Percentiles rank a stretch among this genome's conserved stretches.
These are phyloP conservation scores for Synchytrium microbalum DNA, from an alignment of 371 early-diverging fungal species.

Conservation along the genomic window DNA sequence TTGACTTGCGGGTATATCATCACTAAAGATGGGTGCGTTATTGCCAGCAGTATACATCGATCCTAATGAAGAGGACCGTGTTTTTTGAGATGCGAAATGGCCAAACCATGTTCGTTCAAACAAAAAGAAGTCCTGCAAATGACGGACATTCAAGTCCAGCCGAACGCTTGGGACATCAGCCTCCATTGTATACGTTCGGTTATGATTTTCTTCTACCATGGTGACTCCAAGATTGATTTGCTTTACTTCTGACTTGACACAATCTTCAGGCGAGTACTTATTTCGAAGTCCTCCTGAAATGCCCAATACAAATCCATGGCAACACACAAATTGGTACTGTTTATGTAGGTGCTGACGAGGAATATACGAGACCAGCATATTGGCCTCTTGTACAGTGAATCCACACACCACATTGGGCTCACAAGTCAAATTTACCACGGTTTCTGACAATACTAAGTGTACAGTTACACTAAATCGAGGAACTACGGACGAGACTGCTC, in stretches of 20 bases:
- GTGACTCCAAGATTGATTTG: constrained; percentile 29
- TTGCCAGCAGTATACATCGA: not conserved
- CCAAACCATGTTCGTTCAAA: constrained; percentile 60
- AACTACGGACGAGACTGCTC: not conserved
- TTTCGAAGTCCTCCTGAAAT: constrained; percentile 62
- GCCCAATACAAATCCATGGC: constrained; percentile 51
- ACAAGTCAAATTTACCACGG: constrained; percentile 65
- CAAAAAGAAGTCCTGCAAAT: constrained; percentile 67
- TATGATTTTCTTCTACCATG: constrained; percentile 29
- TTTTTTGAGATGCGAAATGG: constrained; percentile 7
- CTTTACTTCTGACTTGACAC: constrained; percentile 54
- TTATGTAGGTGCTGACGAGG: constrained; percentile 32
- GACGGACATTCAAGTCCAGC: constrained; percentile 61
- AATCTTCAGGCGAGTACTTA: constrained; percentile 75
- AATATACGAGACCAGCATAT: constrained; percentile 52
- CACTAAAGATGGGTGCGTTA: not conserved
- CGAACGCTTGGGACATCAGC: constrained; percentile 49
- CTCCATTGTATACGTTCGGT: constrained; percentile 40
- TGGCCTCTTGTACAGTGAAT: constrained; percentile 61
- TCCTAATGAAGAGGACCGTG: not conserved
- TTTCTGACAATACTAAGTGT: constrained; percentile 50
- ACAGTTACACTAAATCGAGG: constrained; percentile 22
- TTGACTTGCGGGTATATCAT: not conserved
- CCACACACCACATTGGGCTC: constrained; percentile 74
- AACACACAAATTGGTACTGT: constrained; percentile 46